Evolutionary conservation across 2,329 filamentous ascomycete species (phyloP), one percentile per base, ranked within the genome.

Genomic region (Thielaviopsis cerberus): DNA sequence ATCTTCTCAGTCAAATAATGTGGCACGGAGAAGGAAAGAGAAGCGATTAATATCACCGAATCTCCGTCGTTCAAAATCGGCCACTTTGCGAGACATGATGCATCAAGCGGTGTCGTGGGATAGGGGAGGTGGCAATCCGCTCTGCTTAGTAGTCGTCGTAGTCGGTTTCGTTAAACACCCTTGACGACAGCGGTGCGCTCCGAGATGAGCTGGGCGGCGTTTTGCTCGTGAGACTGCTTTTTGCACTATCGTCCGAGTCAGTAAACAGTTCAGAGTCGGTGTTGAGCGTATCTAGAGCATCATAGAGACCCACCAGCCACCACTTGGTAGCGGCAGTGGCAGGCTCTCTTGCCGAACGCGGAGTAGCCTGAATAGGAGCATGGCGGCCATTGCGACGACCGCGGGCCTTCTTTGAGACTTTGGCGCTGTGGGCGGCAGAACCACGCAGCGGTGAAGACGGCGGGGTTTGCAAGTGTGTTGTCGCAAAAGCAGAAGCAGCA

Each of bases 131-230:
- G 41, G 41, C n/a, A 48, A 48, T 48, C 41, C 22, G 41, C 48
- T 50, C 45, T 54, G 54, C 58, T 59, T 41, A 60, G 41, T 57
- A 60, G 30, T 60, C 58, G 52, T 62, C 62, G 27, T 62, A 60
- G 54, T 62, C 59, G 52, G 59, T 57, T 58, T 62, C 62, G 41
- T 72, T 79, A 95, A 70, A 94, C 84, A 62, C 90, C 90, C 73
- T 86, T 90, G 73, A 97, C 92, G 66, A 94, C 89, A 63, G 91
- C 85, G 53, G 92, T 98, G 68, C 91, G 80, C 77, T 98, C 91
- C 59, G 83, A 81, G 72, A 96, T 88, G 68, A 98, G 76, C 74
- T 94, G 90, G 63, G 89, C 86, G 61, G 88, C 87, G 70, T 98
- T 98, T 64, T 89, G 83, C 70, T 94, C 88, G 72, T 95, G 88